Evolutionary conservation across 768 basidiomycete genomes (phyloP), one percentile per base, ranked within the genome.

Genomic region (Mycena indigotica): DNA sequence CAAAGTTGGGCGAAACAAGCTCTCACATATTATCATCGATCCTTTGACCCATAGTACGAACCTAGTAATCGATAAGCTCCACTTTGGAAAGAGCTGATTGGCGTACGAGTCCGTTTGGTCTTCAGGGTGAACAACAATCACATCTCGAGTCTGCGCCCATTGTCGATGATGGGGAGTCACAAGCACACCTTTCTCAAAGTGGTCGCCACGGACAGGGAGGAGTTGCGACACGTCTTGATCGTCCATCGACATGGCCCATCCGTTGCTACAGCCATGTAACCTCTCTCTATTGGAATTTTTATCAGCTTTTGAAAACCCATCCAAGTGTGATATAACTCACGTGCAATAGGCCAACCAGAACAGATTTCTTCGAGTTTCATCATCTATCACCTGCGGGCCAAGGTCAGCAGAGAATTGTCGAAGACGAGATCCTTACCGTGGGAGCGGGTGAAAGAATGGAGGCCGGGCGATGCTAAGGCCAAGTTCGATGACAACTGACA

Each of bases 221-320:
- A 89, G 69, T 57, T 91, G 89, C 21, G 84, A 84, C 19, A 92
- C 77, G 64, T 90, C 89, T 58, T 84, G 79, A 66, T 92, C 89
- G 60, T 91, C 90, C 10, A 91, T 72, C 56, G 79, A 80, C 57
- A 84, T 75, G 0, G 89, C 84, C 84, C 88, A 91, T 19, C 85
- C 86, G 63, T 88, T 89, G 28, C 83, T 82, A 58, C 80, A 81
- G 4, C 87, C 84, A 55, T 84, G 82, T 58, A 85, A 80, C 25
- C 89, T 82, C 62, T 91, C 89, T 44, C 46, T 48, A 26, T 24
- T 26, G 12, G 4, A n/a, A 25, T 48, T 48, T 4, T 25, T 6
- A 12, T 45, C 41, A 10, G 16, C 16, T 8, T 21, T 10, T 21
- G 16, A 45, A 10, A 10, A 8, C 21, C 24, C 19, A 23, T 10